Percentiles rank a stretch among this genome's conserved stretches.
Evolutionary conservation across 306 rosid species (phyloP).

Genomic region (Clitoria ternatea): DNA sequence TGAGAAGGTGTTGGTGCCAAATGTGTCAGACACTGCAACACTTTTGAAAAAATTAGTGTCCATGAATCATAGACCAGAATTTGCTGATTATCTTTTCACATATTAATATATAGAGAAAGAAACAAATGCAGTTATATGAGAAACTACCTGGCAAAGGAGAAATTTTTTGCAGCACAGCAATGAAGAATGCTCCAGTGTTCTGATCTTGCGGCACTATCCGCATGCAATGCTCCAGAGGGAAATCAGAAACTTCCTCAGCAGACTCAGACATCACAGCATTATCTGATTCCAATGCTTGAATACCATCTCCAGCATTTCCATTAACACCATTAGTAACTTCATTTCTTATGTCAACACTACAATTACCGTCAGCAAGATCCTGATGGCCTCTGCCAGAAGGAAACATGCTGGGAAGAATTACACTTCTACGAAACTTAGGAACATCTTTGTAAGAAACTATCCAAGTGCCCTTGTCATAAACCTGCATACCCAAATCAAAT

Average conservation of each 20-base stretch:
- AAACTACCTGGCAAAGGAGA: slow-evolving; percentile 76
- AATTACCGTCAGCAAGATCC: slow-evolving; percentile 27
- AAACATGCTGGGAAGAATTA: slow-evolving; percentile 70
- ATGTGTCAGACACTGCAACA: no score
- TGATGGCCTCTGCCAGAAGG: slow-evolving; percentile 66
- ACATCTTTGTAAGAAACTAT: slow-evolving; percentile 64
- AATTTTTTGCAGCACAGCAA: slow-evolving; percentile 83
- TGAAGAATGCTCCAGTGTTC: slow-evolving; percentile 92
- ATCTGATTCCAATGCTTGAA: slow-evolving; percentile 31
- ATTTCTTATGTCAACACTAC: slow-evolving; percentile 34
- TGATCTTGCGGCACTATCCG: slow-evolving; percentile 97
- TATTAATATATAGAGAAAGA: background rate
- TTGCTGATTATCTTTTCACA: background rate
- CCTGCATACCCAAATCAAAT: slow-evolving; percentile 46
- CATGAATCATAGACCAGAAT: no score
- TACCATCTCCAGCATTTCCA: slow-evolving; percentile 43
- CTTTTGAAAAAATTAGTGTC: no score
- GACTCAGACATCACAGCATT: slow-evolving; percentile 31
- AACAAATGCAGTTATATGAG: background rate
- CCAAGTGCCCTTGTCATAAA: slow-evolving; percentile 79
- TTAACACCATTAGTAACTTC: slow-evolving; percentile 30
- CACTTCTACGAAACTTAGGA: slow-evolving; percentile 56
- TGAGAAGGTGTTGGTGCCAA: no score
- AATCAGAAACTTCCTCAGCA: slow-evolving; percentile 60
- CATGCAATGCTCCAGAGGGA: slow-evolving; percentile 82